Conservation (phyloP, 2,329 filamentous ascomycete genomes). For the Calonectria multiphialidica region DNA sequence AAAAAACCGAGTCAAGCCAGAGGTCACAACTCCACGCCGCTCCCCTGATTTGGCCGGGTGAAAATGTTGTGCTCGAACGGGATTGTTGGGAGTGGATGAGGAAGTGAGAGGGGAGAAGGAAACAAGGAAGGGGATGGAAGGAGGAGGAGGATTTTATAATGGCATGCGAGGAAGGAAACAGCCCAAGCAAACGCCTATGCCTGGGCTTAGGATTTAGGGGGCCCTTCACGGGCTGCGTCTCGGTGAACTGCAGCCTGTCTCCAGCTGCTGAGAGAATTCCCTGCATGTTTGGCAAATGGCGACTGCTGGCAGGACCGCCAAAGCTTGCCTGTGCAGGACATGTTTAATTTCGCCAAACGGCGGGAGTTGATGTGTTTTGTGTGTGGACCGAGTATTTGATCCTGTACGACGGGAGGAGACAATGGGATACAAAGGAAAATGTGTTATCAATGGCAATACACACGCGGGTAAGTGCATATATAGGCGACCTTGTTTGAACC, state of each 20-base stretch:
- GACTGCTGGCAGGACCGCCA: neutral
- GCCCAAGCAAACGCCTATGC: neutral
- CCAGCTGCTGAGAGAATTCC: neutral
- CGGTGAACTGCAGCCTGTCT: neutral
- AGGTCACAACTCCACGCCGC: slow-evolving; percentile 29
- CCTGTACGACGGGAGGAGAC: neutral
- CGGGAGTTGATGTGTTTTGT: neutral
- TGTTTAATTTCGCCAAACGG: neutral
- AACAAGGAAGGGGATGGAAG: slow-evolving; percentile 18
- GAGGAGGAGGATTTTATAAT: slow-evolving; percentile 2
- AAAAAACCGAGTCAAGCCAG: slow-evolving; percentile 14
- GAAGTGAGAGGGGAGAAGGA: neutral
- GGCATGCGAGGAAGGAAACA: neutral
- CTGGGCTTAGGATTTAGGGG: neutral
- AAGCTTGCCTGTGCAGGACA: neutral
- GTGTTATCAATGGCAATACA: neutral
- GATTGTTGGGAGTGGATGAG: neutral
- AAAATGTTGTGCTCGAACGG: neutral
- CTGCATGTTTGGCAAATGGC: neutral
- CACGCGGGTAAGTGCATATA: neutral
- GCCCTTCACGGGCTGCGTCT: neutral
- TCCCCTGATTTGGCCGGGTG: slow-evolving; percentile 17
- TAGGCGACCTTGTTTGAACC: neutral
- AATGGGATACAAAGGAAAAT: neutral
- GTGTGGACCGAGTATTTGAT: neutral